phyloP scores from a whole-genome alignment of 2,329 filamentous ascomycete species.

The Ophiocordyceps robertsii region DNA sequence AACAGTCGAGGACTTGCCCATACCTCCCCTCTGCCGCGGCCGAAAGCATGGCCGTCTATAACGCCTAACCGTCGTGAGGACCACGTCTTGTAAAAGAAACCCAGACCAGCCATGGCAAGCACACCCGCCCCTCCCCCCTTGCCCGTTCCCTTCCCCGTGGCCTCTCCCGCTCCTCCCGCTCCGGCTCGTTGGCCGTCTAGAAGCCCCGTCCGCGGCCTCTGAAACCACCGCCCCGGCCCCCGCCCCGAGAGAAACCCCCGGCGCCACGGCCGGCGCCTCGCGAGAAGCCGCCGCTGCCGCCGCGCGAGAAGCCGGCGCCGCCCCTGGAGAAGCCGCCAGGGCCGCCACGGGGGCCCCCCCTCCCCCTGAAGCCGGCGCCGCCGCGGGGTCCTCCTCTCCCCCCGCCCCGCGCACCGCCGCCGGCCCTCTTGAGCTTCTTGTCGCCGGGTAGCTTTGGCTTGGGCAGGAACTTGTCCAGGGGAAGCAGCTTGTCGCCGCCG shows the following conservation, averaged over 20 bases:
- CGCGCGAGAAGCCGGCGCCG: slow-evolving; percentile 21
- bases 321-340: slow-evolving; percentile 18
- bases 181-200: not conserved
- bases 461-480: slow-evolving; percentile 89
- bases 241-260: slow-evolving; percentile 18
- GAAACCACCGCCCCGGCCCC: slow-evolving; percentile 17
- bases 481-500: slow-evolving; percentile 83
- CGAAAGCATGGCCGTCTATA: slow-evolving; percentile 3
- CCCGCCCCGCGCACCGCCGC: slow-evolving; percentile 31
- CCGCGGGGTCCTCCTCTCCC: slow-evolving; percentile 13
- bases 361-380: slow-evolving; percentile 23
- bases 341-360: slow-evolving; percentile 25
- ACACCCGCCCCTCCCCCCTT: not conserved
- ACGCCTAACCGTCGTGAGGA: slow-evolving; percentile 3
- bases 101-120: slow-evolving; percentile 2
- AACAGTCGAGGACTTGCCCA: too few relatives aligned
- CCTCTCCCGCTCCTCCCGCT: not conserved
- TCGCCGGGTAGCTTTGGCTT: slow-evolving; percentile 72
- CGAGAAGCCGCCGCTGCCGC: slow-evolving; percentile 15
- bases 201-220: slow-evolving; percentile 2
- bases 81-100: not conserved
- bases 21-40: slow-evolving; percentile 5
- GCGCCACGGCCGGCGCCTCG: slow-evolving; percentile 11
- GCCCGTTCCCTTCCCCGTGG: not conserved
- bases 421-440: slow-evolving; percentile 43